Percentiles rank a stretch among this genome's conserved stretches.
Evolutionary conservation across 2,329 filamentous ascomycete species (phyloP).

Genomic region (Botrytis fabae): DNA sequence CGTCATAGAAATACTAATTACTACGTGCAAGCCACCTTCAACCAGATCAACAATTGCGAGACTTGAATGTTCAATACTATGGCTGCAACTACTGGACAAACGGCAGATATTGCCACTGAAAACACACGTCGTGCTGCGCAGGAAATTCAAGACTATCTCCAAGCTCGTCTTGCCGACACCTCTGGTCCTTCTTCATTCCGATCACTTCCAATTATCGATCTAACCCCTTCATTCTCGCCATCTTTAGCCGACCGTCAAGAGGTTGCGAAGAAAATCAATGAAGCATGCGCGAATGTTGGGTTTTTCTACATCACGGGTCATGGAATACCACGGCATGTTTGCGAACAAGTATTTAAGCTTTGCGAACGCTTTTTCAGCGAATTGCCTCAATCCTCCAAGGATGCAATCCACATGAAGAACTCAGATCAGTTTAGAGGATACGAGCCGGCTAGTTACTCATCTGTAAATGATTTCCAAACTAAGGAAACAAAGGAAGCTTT

Average conservation of each 20-base stretch:
- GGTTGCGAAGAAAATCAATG: conserved; percentile 36
- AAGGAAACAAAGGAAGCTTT: conserved; percentile 51
- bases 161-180: conserved; percentile 30
- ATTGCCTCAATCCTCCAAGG: conserved; percentile 49
- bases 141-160: conserved; percentile 36
- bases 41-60: neutral
- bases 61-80: neutral
- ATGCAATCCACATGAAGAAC: conserved; percentile 42
- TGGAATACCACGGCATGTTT: conserved; percentile 45
- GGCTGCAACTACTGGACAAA: conserved; percentile 1
- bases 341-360: conserved; percentile 45
- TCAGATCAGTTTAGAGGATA: conserved; percentile 49
- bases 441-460: conserved; percentile 50
- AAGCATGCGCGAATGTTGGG: conserved; percentile 37
- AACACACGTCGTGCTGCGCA: conserved; percentile 30
- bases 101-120: too few species aligned
- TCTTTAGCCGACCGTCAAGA: conserved; percentile 33
- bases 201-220: conserved; percentile 39
- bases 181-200: conserved; percentile 31
- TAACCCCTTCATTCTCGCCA: conserved; percentile 37
- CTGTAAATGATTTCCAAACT: conserved; percentile 46
- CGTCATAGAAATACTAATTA: neutral
- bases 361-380: conserved; percentile 49
- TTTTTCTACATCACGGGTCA: conserved; percentile 48
- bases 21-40: neutral